These are phyloP conservation scores for Dactylonectria macrodidyma DNA, from an alignment of 2,329 filamentous ascomycete genomes.

Conservation along the genomic window DNA sequence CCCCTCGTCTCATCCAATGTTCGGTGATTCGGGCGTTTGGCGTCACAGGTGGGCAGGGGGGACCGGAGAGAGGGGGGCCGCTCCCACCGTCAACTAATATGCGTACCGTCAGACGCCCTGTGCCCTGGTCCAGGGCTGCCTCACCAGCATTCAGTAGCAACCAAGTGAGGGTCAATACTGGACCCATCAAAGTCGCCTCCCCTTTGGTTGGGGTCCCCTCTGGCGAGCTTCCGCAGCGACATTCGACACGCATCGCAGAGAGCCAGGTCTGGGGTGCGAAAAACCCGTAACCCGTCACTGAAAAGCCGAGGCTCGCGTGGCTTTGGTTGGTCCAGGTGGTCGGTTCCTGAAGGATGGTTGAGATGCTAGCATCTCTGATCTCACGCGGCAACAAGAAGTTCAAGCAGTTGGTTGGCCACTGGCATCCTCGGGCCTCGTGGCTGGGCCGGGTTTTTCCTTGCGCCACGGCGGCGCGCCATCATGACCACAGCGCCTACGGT, in stretches of 20 bases:
- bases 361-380: slow-evolving; percentile 27
- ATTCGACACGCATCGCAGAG: neutral
- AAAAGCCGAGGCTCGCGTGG: slow-evolving; percentile 40
- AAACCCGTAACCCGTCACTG: slow-evolving; percentile 1
- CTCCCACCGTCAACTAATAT: slow-evolving; percentile 38
- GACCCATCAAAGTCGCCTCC: slow-evolving; percentile 13
- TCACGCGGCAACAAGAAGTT: slow-evolving; percentile 9
- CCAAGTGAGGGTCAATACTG: slow-evolving; percentile 7
- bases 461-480: slow-evolving; percentile 35
- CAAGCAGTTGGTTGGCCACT: slow-evolving; percentile 28
- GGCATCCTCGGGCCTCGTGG: slow-evolving; percentile 30
- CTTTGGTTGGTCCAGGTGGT: slow-evolving; percentile 36
- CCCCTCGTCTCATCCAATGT: slow-evolving; percentile 39
- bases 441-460: slow-evolving; percentile 28
- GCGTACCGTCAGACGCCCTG: slow-evolving; percentile 30
- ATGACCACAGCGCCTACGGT: slow-evolving; percentile 24
- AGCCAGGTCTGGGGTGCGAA: slow-evolving; percentile 3
- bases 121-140: slow-evolving; percentile 19
- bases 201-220: neutral
- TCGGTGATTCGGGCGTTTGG: slow-evolving; percentile 45
- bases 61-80: slow-evolving; percentile 17
- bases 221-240: neutral
- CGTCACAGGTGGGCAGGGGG: slow-evolving; percentile 46
- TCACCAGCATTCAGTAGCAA: neutral
- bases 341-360: slow-evolving; percentile 29